Evolutionary conservation across 83 land plant genomes (phyloP), one percentile per base, ranked within the genome.

Genomic region (Diphasiastrum complanatum): DNA sequence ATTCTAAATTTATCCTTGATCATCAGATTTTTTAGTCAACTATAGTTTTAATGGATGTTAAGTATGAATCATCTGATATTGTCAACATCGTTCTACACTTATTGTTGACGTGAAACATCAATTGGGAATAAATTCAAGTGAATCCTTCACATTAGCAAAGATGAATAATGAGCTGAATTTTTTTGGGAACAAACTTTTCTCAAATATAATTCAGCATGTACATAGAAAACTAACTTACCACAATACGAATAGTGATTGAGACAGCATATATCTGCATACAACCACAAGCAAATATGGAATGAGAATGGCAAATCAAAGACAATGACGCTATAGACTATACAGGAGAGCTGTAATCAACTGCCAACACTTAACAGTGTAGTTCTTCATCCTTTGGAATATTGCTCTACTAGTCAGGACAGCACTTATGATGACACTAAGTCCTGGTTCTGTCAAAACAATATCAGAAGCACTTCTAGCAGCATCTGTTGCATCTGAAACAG

Each of bases 381-480:
- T 64, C 37, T 64, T 64, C 67, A 64, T 64, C 51, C 67, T 51
- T 20, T 64, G 67, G 58, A 64, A 64, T 12, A 64, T 64, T 20
- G 67, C 58, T 35, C 67, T 55, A 31, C 67, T 64, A 5, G 67
- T 64, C 10, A 64, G 57, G 5, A 64, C 58, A 18, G 67, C 67
- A 51, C 58, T 51, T n/a, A 64, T 64, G 67, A 64, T 64, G 19
- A 64, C 67, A 51, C 67, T 64, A 3, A 64, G 41, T 37, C 67
- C 67, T 2, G 67, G 67, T 24, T 64, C 67, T 48, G 67, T 64
- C 4, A 64, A 55, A 14, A 64, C 67, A 50, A 64, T 64, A 23
- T 64, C 67, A 11, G 67, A 64, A 20, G 67, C 67, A 64, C 67
- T 64, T 55, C 67, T 32, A n/a, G 67, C 67, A 27, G 67, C 67